Conservation (phyloP, 1,139 yeast genomes). For the Geotrichum carabidarum region DNA sequence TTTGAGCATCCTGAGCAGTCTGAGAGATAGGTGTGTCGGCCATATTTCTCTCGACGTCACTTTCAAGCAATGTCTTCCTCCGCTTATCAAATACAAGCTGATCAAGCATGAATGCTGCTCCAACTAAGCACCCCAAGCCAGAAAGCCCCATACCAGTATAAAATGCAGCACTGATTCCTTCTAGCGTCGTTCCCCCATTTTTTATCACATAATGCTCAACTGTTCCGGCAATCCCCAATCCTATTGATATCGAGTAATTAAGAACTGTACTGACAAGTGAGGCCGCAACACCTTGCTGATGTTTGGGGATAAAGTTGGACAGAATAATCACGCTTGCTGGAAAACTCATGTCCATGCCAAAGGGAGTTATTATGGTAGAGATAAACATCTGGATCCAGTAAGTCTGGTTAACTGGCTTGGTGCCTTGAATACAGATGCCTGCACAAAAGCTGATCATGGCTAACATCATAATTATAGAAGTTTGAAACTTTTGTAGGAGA, state of each 20-base stretch:
- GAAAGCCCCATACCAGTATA: conserved; percentile 51
- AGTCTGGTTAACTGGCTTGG: conserved; percentile 45
- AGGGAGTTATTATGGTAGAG: conserved; percentile 44
- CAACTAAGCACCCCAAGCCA: conserved; percentile 43
- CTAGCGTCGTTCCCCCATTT: conserved; percentile 32
- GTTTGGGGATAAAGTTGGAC: conserved; percentile 47
- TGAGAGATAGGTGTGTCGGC: too few species aligned
- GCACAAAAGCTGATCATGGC: conserved; percentile 46
- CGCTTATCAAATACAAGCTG: background rate
- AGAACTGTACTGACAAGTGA: conserved; percentile 57
- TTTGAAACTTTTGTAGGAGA: conserved; percentile 40
- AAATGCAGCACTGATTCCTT: conserved; percentile 45
- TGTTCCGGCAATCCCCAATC: conserved; percentile 61
- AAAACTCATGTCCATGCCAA: conserved; percentile 64
- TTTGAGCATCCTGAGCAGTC: too few species aligned
- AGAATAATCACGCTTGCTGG: conserved; percentile 57
- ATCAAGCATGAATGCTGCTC: conserved; percentile 20
- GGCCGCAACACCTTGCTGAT: conserved; percentile 62
- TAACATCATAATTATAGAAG: conserved; percentile 43
- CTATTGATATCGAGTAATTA: conserved; percentile 59
- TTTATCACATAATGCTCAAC: conserved; percentile 45
- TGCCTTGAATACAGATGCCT: conserved; percentile 44
- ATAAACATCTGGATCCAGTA: conserved; percentile 56
- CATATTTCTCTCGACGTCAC: too few species aligned
- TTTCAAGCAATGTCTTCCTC: background rate